A percentile compares a stretch with the other conserved stretches of the same genome.
Conservation (phyloP, 2,329 filamentous ascomycete species). For the Penicillium sclerotigenum region DNA sequence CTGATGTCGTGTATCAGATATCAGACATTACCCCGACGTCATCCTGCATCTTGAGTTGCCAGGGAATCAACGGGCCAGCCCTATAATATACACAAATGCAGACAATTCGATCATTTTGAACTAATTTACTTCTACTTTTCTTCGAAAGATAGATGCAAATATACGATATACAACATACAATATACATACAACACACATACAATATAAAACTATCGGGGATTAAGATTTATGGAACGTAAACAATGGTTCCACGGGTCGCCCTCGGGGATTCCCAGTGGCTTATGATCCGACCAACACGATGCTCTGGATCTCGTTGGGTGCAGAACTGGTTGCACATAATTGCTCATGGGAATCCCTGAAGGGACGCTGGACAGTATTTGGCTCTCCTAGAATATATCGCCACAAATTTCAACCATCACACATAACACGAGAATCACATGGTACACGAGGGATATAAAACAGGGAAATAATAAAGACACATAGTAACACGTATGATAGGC, state of each 20-base stretch:
- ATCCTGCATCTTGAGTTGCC: constrained; percentile 10
- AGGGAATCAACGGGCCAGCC: not conserved
- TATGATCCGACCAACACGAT: constrained; percentile 1
- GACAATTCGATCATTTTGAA: not conserved
- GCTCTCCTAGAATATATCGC: not conserved
- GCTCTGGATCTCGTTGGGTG: constrained; percentile 8
- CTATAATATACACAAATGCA: not conserved
- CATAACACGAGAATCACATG: constrained; percentile 11
- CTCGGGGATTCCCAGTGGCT: not conserved
- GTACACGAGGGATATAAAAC: constrained; percentile 18
- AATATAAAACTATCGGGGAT: not conserved
- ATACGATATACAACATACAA: not conserved
- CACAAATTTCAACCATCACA: not conserved
- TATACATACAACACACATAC: no score
- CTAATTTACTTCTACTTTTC: not conserved
- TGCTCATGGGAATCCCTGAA: constrained; percentile 15
- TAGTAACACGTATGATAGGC: not conserved
- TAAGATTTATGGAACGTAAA: constrained; percentile 7
- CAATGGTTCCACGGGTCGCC: constrained; percentile 12
- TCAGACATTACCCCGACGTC: constrained; percentile 11
- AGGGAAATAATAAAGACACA: constrained; percentile 5
- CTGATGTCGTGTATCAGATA: not conserved
- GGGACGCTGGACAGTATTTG: constrained; percentile 1
- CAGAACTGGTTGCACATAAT: constrained; percentile 12
- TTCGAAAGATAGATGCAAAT: no score